A percentile compares a stretch with the other conserved stretches of the same genome.
phyloP scores from a whole-genome alignment of 2,329 filamentous ascomycete species.

The Penicillium crustosum region DNA sequence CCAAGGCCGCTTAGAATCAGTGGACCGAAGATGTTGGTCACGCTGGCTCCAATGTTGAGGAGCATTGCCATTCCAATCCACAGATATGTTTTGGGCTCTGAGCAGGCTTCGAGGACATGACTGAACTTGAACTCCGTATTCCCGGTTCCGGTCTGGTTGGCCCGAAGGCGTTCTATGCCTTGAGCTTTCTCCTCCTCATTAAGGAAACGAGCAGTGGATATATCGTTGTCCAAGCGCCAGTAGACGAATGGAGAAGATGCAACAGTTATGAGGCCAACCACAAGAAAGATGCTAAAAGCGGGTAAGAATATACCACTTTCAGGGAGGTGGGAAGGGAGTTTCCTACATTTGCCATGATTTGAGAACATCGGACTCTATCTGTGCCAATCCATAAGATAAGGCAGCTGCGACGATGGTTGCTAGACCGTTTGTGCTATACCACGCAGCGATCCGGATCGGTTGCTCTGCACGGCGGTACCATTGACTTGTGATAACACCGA shows the following conservation, averaged over 20 bases:
- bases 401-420: slow-evolving; percentile 59
- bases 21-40: slow-evolving; percentile 65
- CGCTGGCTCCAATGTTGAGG: slow-evolving; percentile 63
- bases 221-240: slow-evolving; percentile 59
- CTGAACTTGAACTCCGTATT: slow-evolving; percentile 48
- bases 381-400: slow-evolving; percentile 58
- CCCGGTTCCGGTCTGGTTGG: slow-evolving; percentile 51
- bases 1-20: slow-evolving; percentile 62
- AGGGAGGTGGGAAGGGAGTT: not conserved
- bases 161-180: slow-evolving; percentile 51
- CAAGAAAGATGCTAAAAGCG: slow-evolving; percentile 55
- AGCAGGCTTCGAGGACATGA: slow-evolving; percentile 44
- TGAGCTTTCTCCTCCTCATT: slow-evolving; percentile 48
- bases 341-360: slow-evolving; percentile 53
- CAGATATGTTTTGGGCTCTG: slow-evolving; percentile 55
- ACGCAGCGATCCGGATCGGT: slow-evolving; percentile 62
- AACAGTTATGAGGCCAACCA: slow-evolving; percentile 62
- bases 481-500: slow-evolving; percentile 47
- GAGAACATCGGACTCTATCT: slow-evolving; percentile 49
- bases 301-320: not conserved
- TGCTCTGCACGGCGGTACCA: slow-evolving; percentile 58
- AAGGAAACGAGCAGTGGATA: slow-evolving; percentile 53
- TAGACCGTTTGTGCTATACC: slow-evolving; percentile 63
- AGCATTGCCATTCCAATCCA: slow-evolving; percentile 62
- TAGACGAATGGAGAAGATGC: slow-evolving; percentile 59